These are phyloP conservation scores for Coprinellus micaceus DNA, from an alignment of 768 basidiomycete species.

Conservation along the genomic window DNA sequence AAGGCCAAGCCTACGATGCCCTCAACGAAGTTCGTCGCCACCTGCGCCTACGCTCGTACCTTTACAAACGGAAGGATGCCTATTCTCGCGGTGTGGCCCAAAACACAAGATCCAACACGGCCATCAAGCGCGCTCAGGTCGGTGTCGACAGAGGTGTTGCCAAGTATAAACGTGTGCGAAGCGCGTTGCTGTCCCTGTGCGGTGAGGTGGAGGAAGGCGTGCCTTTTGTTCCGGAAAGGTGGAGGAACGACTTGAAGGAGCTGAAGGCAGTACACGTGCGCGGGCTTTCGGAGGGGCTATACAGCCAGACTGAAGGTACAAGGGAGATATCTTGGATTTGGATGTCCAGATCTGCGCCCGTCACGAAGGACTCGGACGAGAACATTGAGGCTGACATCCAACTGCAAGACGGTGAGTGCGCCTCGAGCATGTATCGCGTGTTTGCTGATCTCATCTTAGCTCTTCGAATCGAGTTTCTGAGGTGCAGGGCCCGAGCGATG, in stretches of 20 bases:
- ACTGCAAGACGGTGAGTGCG: background rate
- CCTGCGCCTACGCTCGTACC: background rate
- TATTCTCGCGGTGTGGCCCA: background rate
- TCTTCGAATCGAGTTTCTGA: slow-evolving; percentile 12
- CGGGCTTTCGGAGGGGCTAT: background rate
- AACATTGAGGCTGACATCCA: background rate
- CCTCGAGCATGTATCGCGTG: background rate
- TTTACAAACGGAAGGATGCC: background rate
- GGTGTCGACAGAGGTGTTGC: background rate
- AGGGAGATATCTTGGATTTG: background rate
- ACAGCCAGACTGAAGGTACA: background rate
- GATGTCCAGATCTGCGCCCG: background rate
- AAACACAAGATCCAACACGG: background rate
- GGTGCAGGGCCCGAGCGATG: slow-evolving; percentile 7
- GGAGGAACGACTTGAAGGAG: background rate
- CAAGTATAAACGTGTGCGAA: background rate
- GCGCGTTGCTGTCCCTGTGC: background rate
- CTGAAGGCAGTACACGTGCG: background rate
- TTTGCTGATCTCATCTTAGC: background rate
- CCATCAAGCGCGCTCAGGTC: background rate
- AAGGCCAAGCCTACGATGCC: background rate
- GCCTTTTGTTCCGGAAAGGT: background rate
- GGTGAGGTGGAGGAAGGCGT: background rate
- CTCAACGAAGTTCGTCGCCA: background rate
- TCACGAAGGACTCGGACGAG: background rate